Evolutionary conservation across 1,284 basidiomycete species (phyloP).

Genomic region (Ganoderma lucidum): DNA sequence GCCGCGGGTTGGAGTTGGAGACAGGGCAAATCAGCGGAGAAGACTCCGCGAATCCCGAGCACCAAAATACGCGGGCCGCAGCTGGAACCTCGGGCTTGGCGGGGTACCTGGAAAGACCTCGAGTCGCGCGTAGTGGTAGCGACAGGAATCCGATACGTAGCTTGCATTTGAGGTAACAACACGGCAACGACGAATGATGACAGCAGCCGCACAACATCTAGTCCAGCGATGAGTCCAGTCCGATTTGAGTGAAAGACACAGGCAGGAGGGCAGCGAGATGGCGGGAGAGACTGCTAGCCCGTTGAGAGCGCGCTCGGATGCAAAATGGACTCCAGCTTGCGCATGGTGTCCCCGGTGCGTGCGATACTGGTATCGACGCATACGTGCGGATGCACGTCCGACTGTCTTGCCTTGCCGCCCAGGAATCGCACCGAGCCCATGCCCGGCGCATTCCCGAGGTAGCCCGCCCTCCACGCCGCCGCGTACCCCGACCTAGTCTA

Average conservation of each 20-base stretch:
- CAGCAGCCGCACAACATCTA: slow-evolving; percentile 30
- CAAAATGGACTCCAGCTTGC: slow-evolving; percentile 12
- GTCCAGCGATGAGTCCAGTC: slow-evolving; percentile 22
- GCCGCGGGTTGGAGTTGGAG: not conserved
- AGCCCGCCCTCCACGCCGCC: slow-evolving; percentile 13
- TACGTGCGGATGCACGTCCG: slow-evolving; percentile 13
- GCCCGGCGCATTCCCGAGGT: slow-evolving; percentile 19
- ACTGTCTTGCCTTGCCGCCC: not conserved
- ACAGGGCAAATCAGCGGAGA: not conserved
- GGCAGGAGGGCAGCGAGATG: not conserved
- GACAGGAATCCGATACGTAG: slow-evolving; percentile 18
- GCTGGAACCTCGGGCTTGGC: not conserved
- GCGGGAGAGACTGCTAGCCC: not conserved
- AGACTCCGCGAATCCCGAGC: not conserved
- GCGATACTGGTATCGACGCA: slow-evolving; percentile 20
- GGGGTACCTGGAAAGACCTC: slow-evolving; percentile 1
- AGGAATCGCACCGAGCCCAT: not conserved
- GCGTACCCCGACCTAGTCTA: slow-evolving; percentile 20
- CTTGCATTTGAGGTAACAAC: slow-evolving; percentile 33
- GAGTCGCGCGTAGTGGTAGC: not conserved
- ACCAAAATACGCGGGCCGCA: slow-evolving; percentile 2
- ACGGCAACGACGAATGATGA: slow-evolving; percentile 25
- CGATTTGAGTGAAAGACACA: slow-evolving; percentile 14
- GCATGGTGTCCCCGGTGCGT: slow-evolving; percentile 15
- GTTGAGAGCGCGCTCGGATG: not conserved